Evolutionary conservation across 2,329 filamentous ascomycete species (phyloP), one percentile per base, ranked within the genome.

Genomic region (Colletotrichum truncatum): DNA sequence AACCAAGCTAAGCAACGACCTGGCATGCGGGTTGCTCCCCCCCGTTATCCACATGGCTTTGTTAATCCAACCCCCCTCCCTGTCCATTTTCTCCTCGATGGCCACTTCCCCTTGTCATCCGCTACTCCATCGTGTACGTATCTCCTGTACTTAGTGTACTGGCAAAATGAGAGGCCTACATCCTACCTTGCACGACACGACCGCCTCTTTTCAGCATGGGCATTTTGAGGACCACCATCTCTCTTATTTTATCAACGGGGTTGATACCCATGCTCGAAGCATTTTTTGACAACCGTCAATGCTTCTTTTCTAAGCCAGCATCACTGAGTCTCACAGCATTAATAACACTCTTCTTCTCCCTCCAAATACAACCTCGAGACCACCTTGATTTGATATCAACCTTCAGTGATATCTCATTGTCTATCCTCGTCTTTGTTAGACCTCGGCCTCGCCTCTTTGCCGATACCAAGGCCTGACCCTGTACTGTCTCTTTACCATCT

Each of bases 11-110:
- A 60, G 61, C 59, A 53, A 52, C 54, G 59, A 59, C 46, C 54
- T 52, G 48, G 48, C 61, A 55, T 32, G n/a, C 32, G 23, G 49
- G 64, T 70, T 65, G 58, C 53, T 65, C 68, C 61, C 46, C 62
- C 46, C 58, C 64, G 46, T 61, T 63, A 58, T 46, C 65, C 64
- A 64, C 64, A 64, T 64, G 51, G 36, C 46, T n/a, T 39, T 54
- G 16, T 43, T 41, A n/a, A 39, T 30, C 8, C 4, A 36, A 48
- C 26, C 63, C 58, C 58, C 30, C 23, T 51, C 36, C 28, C 45
- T 51, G 25, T 18, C 39, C 23, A 12, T 64, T 41, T 14, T 45
- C 38, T 48, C 21, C 26, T 48, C 59, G 14, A 38, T 26, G 9
- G 9, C 51, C 36, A 65, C 62, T 30, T 49, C 62, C 18, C 26